A percentile compares a stretch with the other conserved stretches of the same genome.
Evolutionary conservation across 345 rosid genomes (phyloP).

Genomic region (Eutrema yunnanense): DNA sequence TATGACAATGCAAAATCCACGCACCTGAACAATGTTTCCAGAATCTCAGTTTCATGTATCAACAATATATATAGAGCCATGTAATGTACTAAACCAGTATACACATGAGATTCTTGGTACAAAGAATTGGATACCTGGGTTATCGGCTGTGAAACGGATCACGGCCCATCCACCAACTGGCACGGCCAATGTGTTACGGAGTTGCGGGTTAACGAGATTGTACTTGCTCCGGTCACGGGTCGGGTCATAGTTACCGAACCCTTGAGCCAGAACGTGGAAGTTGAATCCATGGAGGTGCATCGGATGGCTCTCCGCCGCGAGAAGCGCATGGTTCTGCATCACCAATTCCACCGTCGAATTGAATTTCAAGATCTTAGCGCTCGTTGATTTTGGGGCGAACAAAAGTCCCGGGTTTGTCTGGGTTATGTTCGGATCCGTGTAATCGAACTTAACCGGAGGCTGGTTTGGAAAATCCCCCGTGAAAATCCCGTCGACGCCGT

Average conservation of each 20-base stretch:
- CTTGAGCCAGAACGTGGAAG: slow-evolving; percentile 83
- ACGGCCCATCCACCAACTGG: slow-evolving; percentile 93
- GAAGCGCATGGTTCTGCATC: slow-evolving; percentile 62
- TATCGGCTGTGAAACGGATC: slow-evolving; percentile 66
- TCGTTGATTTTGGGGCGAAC: slow-evolving; percentile 53
- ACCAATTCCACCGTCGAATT: slow-evolving; percentile 71
- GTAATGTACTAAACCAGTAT: too few relatives aligned
- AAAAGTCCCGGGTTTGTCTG: slow-evolving; percentile 19
- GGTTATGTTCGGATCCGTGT: slow-evolving; percentile 41
- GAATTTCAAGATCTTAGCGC: slow-evolving; percentile 54
- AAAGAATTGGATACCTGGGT: slow-evolving; percentile 51
- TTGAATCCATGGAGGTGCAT: slow-evolving; percentile 82
- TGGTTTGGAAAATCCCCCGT: slow-evolving; percentile 55
- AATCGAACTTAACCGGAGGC: slow-evolving; percentile 61
- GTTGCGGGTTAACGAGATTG: slow-evolving; percentile 59
- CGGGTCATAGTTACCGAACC: slow-evolving; percentile 73
- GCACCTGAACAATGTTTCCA: slow-evolving; percentile 37
- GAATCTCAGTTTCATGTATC: neutral
- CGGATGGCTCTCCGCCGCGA: slow-evolving; percentile 69
- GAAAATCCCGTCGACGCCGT: slow-evolving; percentile 51
- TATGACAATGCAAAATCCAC: slow-evolving; percentile 70
- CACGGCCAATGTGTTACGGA: slow-evolving; percentile 66
- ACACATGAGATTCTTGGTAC: too few relatives aligned
- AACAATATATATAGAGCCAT: neutral
- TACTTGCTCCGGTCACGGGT: slow-evolving; percentile 38